These are phyloP conservation scores for Straminergon stramineum DNA, from an alignment of 225 moss, liverwort and hornwort genomes.

Conservation along the genomic window DNA sequence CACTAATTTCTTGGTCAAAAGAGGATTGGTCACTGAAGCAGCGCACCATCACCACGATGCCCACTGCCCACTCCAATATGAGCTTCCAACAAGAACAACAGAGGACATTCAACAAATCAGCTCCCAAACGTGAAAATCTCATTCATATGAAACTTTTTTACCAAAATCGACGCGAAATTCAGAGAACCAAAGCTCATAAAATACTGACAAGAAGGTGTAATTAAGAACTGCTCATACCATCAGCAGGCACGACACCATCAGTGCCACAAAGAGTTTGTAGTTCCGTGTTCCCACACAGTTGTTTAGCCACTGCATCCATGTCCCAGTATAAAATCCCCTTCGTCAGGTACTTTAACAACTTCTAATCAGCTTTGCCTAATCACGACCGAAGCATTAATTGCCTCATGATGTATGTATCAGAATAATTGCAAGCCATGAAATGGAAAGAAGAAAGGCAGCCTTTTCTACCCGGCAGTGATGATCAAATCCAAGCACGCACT, in stretches of 20 bases:
- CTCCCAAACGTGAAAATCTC: background rate
- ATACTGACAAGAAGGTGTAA: background rate
- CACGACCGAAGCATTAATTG: background rate
- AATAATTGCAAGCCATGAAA: background rate
- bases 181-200: background rate
- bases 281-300: slow-evolving; percentile 87
- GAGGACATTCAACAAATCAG: background rate
- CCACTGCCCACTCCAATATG: slow-evolving; percentile 61
- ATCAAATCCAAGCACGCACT: slow-evolving; percentile 91
- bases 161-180: background rate
- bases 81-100: slow-evolving; percentile 39
- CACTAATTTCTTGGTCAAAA: slow-evolving; percentile 46
- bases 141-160: background rate
- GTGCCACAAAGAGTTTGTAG: slow-evolving; percentile 72
- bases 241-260: slow-evolving; percentile 74
- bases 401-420: background rate
- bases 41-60: slow-evolving; percentile 70
- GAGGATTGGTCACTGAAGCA: slow-evolving; percentile 42
- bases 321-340: background rate
- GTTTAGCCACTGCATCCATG: slow-evolving; percentile 81
- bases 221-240: slow-evolving; percentile 44
- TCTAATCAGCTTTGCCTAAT: background rate
- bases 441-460: background rate
- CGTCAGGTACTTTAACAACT: background rate
- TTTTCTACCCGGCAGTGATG: slow-evolving; percentile 83